A percentile compares a stretch with the other conserved stretches of the same genome.
Conservation (phyloP, 2,329 filamentous ascomycete species). For the Neobulgaria alba region DNA sequence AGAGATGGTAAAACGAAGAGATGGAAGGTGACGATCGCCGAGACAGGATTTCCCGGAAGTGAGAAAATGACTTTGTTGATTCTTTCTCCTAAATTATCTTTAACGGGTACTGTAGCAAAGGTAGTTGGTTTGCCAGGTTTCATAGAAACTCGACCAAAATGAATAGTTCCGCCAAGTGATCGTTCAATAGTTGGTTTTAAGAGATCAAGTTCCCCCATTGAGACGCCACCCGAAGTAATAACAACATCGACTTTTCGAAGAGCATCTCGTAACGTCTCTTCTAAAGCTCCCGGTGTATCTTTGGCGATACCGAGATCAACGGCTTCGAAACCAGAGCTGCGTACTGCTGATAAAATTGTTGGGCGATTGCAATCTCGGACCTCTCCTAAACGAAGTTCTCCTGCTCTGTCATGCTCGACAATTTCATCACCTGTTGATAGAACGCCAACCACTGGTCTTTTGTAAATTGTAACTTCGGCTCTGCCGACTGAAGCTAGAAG, state of each 20-base stretch:
- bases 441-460: slow-evolving; percentile 71
- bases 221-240: slow-evolving; percentile 88
- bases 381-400: slow-evolving; percentile 63
- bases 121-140: slow-evolving; percentile 98
- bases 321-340: slow-evolving; percentile 66
- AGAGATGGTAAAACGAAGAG: slow-evolving; percentile 86
- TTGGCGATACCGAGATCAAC: slow-evolving; percentile 80
- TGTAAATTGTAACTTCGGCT: slow-evolving; percentile 61
- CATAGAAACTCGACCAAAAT: slow-evolving; percentile 94
- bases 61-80: slow-evolving; percentile 72
- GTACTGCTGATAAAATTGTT: slow-evolving; percentile 70
- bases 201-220: slow-evolving; percentile 95
- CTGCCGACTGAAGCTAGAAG: slow-evolving; percentile 80
- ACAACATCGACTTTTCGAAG: slow-evolving; percentile 71
- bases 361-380: slow-evolving; percentile 91
- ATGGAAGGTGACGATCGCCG: slow-evolving; percentile 85
- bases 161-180: slow-evolving; percentile 79
- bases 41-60: slow-evolving; percentile 88
- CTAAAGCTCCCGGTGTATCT: slow-evolving; percentile 65
- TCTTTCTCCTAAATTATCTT: slow-evolving; percentile 48
- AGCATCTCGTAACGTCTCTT: slow-evolving; percentile 66
- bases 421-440: slow-evolving; percentile 95
- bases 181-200: slow-evolving; percentile 95
- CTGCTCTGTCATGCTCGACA: slow-evolving; percentile 59
- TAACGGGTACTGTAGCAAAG: slow-evolving; percentile 77